Base-by-base conservation (phyloP, 768 basidiomycete species). In the Boletales sp. region DNA sequence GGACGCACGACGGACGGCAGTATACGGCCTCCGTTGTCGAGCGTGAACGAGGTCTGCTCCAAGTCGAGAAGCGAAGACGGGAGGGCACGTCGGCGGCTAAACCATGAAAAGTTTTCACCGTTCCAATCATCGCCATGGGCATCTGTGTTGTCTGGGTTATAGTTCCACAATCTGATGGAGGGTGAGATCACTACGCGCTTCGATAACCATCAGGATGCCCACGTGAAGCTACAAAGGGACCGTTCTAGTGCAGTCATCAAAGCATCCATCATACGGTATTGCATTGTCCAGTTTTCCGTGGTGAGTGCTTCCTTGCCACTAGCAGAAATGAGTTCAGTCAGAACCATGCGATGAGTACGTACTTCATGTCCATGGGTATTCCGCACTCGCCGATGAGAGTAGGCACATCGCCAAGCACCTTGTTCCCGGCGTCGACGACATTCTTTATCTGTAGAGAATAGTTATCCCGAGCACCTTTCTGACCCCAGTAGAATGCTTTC, bases 361-460 rank as follows among this genome's bases (percentile, higher is more conserved):
- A 94, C 93, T 99, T 97, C 78, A 97, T 82, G 59, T 99, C 97
- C 86, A 98, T 95, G 1, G 95, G 95, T 18, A 97, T 77, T 29
- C 95, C 95, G 54, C 87, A 90, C 67, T 99, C 95, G 17, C 94
- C 94, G 51, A 99, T 79, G 12, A 97, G 68, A 36, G 92, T 81
- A 11, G 95, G 95, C 15, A 69, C 79, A 60, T 94, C 90, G 21
- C 90, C 92, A 0, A 97, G 75, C 4, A 81, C 73, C 30, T 77
- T 67, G 58, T 89, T 82, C 0, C 80, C 86, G 17, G 78, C 74
- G 46, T 87, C 76, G 6, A 91, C 81, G 42, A 97, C 78, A 53
- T 85, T 94, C 8, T 75, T 72, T 31, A 97, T 84, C 59, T 99
- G 95, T 9, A 87, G 67, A 11, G 79, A 69, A 63, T 84, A 98